phyloP scores from a whole-genome alignment of 805 yeast genomes.

The Sungouiozyma intestinalis region DNA sequence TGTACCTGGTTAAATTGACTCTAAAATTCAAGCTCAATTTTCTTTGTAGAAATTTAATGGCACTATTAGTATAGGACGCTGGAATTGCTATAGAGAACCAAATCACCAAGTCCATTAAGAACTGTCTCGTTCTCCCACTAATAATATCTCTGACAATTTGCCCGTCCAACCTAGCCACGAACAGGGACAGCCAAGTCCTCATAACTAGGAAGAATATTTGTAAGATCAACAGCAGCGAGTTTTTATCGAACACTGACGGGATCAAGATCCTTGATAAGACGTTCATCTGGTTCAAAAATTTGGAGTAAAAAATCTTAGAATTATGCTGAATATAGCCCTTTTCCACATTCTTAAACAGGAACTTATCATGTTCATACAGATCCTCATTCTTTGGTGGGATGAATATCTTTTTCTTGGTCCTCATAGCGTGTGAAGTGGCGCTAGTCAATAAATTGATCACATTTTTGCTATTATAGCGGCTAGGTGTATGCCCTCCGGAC shows the following conservation, averaged over 20 bases:
- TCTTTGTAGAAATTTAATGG: constrained; percentile 70
- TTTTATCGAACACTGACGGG: constrained; percentile 62
- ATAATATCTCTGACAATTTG: constrained; percentile 84
- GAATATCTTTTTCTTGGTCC: constrained; percentile 14
- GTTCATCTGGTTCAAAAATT: constrained; percentile 58
- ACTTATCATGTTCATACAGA: constrained; percentile 26
- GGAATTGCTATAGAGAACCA: constrained; percentile 92
- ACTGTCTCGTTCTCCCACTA: constrained; percentile 65
- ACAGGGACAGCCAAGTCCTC: constrained; percentile 77
- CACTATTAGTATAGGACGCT: constrained; percentile 84
- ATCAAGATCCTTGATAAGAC: constrained; percentile 74
- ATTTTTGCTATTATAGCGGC: background rate
- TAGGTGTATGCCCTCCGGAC: background rate
- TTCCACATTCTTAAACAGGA: constrained; percentile 21
- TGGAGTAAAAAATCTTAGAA: constrained; percentile 38
- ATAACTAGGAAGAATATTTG: constrained; percentile 68
- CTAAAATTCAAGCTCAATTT: constrained; percentile 75
- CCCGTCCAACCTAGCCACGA: constrained; percentile 86
- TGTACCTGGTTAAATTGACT: constrained; percentile 70
- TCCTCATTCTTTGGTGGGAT: constrained; percentile 25
- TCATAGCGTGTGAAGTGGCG: background rate
- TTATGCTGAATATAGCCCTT: constrained; percentile 6
- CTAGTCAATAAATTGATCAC: background rate
- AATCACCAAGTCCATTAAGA: constrained; percentile 64
- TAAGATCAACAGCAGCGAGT: constrained; percentile 50